phyloP scores from a whole-genome alignment of 176 grass and related monocot genomes.

The Hordeum vulgare region MorexV3_pseudomolecules_assembly NC_058518.1:2583713-2584212 shows the following conservation, averaged over 20 bases:
- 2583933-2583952: not conserved
- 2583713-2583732: slow-evolving; percentile 60
- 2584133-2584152: slow-evolving; percentile 57
- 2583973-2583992: slow-evolving; percentile 38
- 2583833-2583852: slow-evolving; percentile 52
- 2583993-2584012: slow-evolving; percentile 48
- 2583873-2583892: slow-evolving; percentile 39
- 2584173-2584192: not conserved
- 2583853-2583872: slow-evolving; percentile 32
- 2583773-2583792: not conserved
- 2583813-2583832: not conserved
- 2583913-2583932: not conserved
- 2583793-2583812: not conserved
- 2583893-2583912: not conserved
- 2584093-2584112: slow-evolving; percentile 59
- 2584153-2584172: not conserved
- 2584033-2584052: slow-evolving; percentile 62
- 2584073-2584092: slow-evolving; percentile 64
- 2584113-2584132: slow-evolving; percentile 90
- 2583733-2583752: slow-evolving; percentile 42
- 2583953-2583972: not conserved
- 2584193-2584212: not conserved
- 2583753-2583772: not conserved
- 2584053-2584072: slow-evolving; percentile 60
- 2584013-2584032: slow-evolving; percentile 60